Evolutionary conservation across 805 yeast genomes (phyloP).

Genomic region (Schwanniomyces yamadae): DNA sequence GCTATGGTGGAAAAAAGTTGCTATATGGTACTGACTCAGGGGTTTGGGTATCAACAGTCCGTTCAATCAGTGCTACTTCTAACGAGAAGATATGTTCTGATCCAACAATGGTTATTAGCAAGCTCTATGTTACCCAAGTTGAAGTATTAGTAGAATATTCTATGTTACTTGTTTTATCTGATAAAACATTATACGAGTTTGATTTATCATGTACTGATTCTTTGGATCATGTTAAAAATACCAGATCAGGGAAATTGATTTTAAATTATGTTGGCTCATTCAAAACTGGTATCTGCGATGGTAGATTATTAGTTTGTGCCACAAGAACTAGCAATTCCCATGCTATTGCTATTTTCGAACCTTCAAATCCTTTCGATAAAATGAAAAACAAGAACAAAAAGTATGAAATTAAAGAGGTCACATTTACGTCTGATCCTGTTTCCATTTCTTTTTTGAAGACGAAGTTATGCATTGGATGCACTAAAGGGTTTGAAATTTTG

Average conservation of each 20-base stretch:
- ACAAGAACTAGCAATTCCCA: slow-evolving; percentile 81
- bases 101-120: slow-evolving; percentile 74
- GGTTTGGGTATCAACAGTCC: slow-evolving; percentile 75
- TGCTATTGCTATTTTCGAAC: slow-evolving; percentile 83
- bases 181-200: slow-evolving; percentile 74
- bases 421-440: slow-evolving; percentile 85
- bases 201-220: slow-evolving; percentile 59
- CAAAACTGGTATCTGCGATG: slow-evolving; percentile 90
- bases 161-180: slow-evolving; percentile 75
- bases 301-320: slow-evolving; percentile 84
- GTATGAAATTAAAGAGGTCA: slow-evolving; percentile 69
- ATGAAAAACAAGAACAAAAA: slow-evolving; percentile 58
- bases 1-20: slow-evolving; percentile 90
- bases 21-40: slow-evolving; percentile 92
- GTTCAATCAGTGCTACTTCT: slow-evolving; percentile 50
- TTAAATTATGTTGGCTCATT: slow-evolving; percentile 88
- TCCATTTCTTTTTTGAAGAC: slow-evolving; percentile 87
- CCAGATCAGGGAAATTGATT: slow-evolving; percentile 70
- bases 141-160: slow-evolving; percentile 92
- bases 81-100: slow-evolving; percentile 56
- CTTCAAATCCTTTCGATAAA: slow-evolving; percentile 65
- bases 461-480: slow-evolving; percentile 90
- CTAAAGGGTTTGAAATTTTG: slow-evolving; percentile 94
- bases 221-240: slow-evolving; percentile 47
- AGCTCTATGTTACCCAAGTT: slow-evolving; percentile 78